Percentiles rank a stretch among this genome's conserved stretches.
Conservation (phyloP, 1,284 basidiomycete species). For the Amylostereum areolatum region DNA sequence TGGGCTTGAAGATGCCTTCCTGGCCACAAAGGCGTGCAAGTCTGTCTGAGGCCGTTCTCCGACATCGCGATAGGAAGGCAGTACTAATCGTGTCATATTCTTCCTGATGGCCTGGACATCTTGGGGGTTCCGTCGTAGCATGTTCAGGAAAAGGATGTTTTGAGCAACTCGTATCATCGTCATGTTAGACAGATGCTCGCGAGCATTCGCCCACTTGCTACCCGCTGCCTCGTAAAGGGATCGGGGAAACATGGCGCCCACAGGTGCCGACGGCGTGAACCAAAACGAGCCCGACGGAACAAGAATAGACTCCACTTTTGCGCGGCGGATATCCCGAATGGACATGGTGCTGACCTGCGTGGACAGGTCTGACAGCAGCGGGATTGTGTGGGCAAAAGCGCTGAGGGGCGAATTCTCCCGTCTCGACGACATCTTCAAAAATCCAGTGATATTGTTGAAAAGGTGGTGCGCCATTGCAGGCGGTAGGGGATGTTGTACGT, state of each 20-base stretch:
- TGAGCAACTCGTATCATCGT: slow-evolving; percentile 68
- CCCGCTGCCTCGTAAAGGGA: slow-evolving; percentile 29
- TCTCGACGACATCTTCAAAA: slow-evolving; percentile 54
- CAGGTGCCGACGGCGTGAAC: slow-evolving; percentile 49
- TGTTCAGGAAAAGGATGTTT: slow-evolving; percentile 59
- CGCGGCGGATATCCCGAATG: slow-evolving; percentile 66
- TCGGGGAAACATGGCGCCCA: slow-evolving; percentile 56
- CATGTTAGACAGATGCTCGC: slow-evolving; percentile 45
- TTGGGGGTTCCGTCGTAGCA: slow-evolving; percentile 63
- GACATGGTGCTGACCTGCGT: slow-evolving; percentile 68
- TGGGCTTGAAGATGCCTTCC: slow-evolving; percentile 12
- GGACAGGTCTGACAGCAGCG: slow-evolving; percentile 52
- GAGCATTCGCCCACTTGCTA: slow-evolving; percentile 39
- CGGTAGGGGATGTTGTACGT: slow-evolving; percentile 49
- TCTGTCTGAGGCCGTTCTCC: slow-evolving; percentile 29
- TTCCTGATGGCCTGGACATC: slow-evolving; percentile 71
- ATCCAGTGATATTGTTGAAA: slow-evolving; percentile 68
- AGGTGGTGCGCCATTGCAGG: slow-evolving; percentile 62
- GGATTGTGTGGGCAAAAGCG: slow-evolving; percentile 50
- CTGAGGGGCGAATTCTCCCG: slow-evolving; percentile 37
- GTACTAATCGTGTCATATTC: slow-evolving; percentile 54
- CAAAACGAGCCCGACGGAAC: slow-evolving; percentile 66
- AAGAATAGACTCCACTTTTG: slow-evolving; percentile 68
- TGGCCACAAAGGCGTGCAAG: slow-evolving; percentile 35
- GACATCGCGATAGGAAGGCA: slow-evolving; percentile 41